Evolutionary conservation across 108 stramenopile genomes (phyloP).

Genomic region (Skeletonema menzelii): DNA sequence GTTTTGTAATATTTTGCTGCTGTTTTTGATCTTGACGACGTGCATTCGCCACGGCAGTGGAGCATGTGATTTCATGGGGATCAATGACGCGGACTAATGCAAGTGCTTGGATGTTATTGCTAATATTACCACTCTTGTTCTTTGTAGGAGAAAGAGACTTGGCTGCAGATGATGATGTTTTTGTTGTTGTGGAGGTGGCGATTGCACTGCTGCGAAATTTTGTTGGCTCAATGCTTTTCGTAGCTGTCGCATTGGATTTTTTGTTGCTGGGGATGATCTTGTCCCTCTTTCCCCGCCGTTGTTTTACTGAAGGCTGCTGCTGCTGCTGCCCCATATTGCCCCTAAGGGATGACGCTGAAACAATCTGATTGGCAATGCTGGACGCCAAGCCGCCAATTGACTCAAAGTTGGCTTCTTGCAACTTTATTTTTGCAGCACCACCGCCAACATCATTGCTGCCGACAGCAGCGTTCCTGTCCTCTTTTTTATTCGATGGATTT

Average conservation of each 20-base stretch:
- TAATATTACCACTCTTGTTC: background rate
- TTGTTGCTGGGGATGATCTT: background rate
- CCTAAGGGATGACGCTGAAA: background rate
- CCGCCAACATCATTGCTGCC: background rate
- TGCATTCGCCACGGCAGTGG: slow-evolving; percentile 17
- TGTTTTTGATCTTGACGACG: background rate
- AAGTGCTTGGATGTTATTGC: slow-evolving; percentile 3
- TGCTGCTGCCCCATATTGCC: background rate
- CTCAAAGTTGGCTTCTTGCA: background rate
- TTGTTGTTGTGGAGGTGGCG: background rate
- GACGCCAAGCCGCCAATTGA: background rate
- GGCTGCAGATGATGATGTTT: background rate
- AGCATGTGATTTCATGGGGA: slow-evolving; percentile 14
- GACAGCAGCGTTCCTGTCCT: background rate
- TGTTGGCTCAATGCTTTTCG: background rate
- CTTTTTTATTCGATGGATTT: background rate
- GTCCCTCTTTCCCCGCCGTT: background rate
- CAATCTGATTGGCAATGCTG: slow-evolving; percentile 3
- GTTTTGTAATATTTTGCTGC: background rate
- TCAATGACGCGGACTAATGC: slow-evolving; percentile 15
- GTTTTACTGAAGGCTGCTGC: background rate
- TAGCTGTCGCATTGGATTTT: background rate
- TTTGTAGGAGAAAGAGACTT: background rate
- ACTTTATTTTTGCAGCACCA: background rate
- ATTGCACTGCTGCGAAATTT: background rate